These are phyloP conservation scores for Fusarium illudens DNA, from an alignment of 2,329 filamentous ascomycete species.

Conservation along the genomic window DNA sequence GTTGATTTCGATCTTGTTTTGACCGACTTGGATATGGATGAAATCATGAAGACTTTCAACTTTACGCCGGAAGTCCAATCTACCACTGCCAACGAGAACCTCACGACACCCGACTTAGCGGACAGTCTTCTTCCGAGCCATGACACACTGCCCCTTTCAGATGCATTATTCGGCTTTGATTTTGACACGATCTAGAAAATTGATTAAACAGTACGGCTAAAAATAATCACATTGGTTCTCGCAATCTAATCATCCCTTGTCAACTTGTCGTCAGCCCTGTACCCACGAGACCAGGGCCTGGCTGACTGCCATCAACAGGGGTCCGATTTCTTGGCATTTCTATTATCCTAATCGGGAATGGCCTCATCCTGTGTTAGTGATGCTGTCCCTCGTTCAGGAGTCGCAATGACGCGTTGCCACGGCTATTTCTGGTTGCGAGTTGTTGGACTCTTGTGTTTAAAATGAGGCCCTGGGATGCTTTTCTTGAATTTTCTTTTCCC, in stretches of 20 bases:
- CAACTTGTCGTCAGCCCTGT: neutral
- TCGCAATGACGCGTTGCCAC: neutral
- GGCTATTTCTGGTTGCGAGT: neutral
- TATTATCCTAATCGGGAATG: constrained; percentile 4
- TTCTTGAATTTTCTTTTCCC: neutral
- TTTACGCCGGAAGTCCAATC: neutral
- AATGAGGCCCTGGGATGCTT: neutral
- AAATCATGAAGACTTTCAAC: constrained; percentile 11
- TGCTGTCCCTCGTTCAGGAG: neutral
- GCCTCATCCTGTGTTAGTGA: neutral
- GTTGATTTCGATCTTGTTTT: neutral
- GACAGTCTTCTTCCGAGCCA: neutral
- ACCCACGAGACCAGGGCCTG: neutral
- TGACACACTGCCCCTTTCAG: neutral
- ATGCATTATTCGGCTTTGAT: neutral
- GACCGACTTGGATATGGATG: neutral
- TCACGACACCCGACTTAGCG: too few relatives aligned
- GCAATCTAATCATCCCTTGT: neutral
- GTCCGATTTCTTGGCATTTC: neutral
- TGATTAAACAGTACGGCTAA: neutral
- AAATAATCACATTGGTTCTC: neutral
- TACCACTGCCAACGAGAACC: neutral
- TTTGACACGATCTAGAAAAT: neutral
- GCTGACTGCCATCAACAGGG: neutral
- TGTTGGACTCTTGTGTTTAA: neutral